Conservation (phyloP, 2,329 filamentous ascomycete species). For the Colletotrichum lupini region DNA sequence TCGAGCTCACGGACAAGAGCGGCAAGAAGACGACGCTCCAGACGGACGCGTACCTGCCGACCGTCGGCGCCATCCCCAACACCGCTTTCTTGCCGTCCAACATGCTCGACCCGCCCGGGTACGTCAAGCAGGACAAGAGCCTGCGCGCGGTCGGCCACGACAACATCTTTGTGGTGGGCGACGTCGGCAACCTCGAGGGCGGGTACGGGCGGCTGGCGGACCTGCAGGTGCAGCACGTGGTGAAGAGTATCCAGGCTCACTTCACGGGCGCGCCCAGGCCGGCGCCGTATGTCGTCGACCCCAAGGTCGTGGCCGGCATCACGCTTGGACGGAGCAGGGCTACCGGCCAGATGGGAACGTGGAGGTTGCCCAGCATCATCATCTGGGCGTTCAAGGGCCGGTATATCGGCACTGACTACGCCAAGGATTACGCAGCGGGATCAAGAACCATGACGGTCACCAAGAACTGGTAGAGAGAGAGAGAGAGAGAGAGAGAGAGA, state of each 20-base stretch:
- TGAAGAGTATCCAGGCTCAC: conserved; percentile 48
- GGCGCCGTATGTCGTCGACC: conserved; percentile 38
- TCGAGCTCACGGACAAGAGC: conserved; percentile 48
- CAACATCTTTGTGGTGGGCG: conserved; percentile 58
- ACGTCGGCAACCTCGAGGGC: conserved; percentile 54
- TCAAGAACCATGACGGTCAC: conserved; percentile 24
- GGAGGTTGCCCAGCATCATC: conserved; percentile 45
- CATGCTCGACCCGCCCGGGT: conserved; percentile 48
- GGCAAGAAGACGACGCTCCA: conserved; percentile 50
- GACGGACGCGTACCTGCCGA: conserved; percentile 59
- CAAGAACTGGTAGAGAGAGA: conserved; percentile 25
- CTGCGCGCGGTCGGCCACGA: conserved; percentile 48
- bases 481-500: background rate
- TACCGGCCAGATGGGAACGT: conserved; percentile 47
- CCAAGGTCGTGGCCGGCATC: conserved; percentile 47
- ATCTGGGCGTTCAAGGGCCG: conserved; percentile 48
- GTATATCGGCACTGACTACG: conserved; percentile 39
- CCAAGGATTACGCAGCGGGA: conserved; percentile 24
- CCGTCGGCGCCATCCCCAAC: conserved; percentile 58
- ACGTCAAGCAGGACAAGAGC: conserved; percentile 49
- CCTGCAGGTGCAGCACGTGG: conserved; percentile 46
- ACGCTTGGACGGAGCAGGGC: conserved; percentile 53
- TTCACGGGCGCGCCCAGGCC: conserved; percentile 42
- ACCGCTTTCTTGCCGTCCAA: conserved; percentile 52
- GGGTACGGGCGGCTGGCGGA: conserved; percentile 46